Conservation (phyloP, 805 yeast species). For the Kodamaea jinghongensis region DNA sequence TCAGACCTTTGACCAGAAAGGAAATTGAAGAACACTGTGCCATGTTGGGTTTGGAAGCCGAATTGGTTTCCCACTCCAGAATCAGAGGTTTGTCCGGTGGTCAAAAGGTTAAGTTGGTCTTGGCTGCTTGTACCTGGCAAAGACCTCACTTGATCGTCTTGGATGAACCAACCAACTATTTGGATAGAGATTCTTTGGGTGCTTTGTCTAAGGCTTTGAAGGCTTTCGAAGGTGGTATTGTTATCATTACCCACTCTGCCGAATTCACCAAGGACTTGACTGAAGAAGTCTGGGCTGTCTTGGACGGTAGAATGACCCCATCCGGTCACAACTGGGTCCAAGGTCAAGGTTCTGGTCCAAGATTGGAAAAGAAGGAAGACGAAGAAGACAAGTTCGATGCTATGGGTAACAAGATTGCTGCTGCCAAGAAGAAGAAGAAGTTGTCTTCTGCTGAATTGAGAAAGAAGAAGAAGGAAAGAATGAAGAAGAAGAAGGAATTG, state of each 20-base stretch:
- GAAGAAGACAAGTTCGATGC: conserved; percentile 99
- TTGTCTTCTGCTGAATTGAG: conserved; percentile 98
- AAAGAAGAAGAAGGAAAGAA: conserved; percentile 99
- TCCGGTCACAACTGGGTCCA: conserved; percentile 99
- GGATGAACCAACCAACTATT: conserved; percentile 99
- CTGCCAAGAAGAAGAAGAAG: conserved; percentile 95
- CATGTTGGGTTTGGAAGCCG: conserved; percentile 97
- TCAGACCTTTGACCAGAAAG: conserved; percentile 99
- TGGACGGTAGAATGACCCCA: conserved; percentile 98
- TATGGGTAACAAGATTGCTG: conserved; percentile 99
- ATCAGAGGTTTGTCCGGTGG: conserved; percentile 99
- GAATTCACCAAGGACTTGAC: conserved; percentile 99
- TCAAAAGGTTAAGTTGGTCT: conserved; percentile 98
- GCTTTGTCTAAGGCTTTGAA: conserved; percentile 99
- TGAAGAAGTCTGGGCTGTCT: conserved; percentile 99
- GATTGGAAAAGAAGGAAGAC: conserved; percentile 94
- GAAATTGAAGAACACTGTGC: conserved; percentile 99
- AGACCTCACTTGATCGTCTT: conserved; percentile 99
- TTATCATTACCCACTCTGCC: conserved; percentile 99
- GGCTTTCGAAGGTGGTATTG: conserved; percentile 99
- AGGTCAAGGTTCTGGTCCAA: conserved; percentile 99
- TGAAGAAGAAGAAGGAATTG: conserved; percentile 99
- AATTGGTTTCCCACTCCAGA: conserved; percentile 99
- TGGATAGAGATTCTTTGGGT: conserved; percentile 99
- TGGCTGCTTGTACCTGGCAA: conserved; percentile 99